Evolutionary conservation across 805 yeast species (phyloP).

Genomic region (Jamesozyma lodderae): DNA sequence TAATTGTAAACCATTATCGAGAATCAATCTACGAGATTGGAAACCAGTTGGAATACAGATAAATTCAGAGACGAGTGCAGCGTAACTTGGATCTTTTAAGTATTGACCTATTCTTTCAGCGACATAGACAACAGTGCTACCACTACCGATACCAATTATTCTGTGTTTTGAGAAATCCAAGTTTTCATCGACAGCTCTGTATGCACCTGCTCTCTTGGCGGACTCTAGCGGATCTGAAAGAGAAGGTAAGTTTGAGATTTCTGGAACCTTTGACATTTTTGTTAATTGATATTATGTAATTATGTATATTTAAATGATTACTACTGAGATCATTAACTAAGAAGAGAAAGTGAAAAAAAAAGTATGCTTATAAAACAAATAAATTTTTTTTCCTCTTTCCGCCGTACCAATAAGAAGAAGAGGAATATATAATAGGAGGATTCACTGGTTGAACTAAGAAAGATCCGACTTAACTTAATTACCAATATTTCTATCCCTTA

Average conservation of each 20-base stretch:
- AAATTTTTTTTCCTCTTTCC: no score
- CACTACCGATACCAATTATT: conserved; percentile 91
- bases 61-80: conserved; percentile 32
- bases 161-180: conserved; percentile 46
- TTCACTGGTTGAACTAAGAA: no score
- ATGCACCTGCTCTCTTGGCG: conserved; percentile 88
- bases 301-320: no score
- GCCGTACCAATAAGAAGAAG: no score
- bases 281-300: no score
- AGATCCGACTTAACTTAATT: no score
- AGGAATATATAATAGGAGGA: no score
- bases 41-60: conserved; percentile 94
- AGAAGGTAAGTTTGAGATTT: conserved; percentile 4
- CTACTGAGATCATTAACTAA: no score
- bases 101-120: conserved; percentile 79
- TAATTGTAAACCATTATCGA: conserved; percentile 67
- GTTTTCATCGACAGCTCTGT: conserved; percentile 77
- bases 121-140: conserved; percentile 93
- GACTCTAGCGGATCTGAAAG: conserved; percentile 45
- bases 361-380: no score
- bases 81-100: conserved; percentile 34
- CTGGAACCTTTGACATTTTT: no score
- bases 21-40: conserved; percentile 80
- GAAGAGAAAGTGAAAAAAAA: no score
- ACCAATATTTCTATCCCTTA: no score